Percentiles rank a stretch among this genome's conserved stretches.
Evolutionary conservation across 176 grass and related monocot species (phyloP).

Genomic region (Areca catechu): DNA sequence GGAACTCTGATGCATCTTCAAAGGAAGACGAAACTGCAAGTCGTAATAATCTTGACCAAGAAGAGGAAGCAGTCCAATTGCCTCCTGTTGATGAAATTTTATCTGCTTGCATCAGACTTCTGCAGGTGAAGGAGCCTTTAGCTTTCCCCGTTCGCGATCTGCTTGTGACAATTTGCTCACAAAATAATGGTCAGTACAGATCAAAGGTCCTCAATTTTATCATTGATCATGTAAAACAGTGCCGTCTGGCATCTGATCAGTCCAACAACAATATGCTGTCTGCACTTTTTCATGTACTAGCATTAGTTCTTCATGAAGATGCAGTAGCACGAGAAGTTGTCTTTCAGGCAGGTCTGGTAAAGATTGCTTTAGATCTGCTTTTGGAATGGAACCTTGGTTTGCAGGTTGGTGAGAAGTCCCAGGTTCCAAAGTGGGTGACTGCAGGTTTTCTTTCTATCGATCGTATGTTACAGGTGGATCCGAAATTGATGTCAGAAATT

Average conservation of each 20-base stretch:
- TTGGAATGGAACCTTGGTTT: conserved; percentile 52
- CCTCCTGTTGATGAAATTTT: conserved; percentile 88
- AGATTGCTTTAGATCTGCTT: conserved; percentile 74
- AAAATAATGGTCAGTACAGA: conserved; percentile 87
- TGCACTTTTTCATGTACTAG: conserved; percentile 86
- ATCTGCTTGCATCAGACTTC: conserved; percentile 58
- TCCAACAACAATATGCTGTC: conserved; percentile 46
- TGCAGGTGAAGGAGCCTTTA: conserved; percentile 73
- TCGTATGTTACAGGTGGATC: conserved; percentile 89
- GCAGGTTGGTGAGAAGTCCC: conserved; percentile 28
- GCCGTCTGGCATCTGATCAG: conserved; percentile 28
- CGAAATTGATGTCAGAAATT: conserved; percentile 69
- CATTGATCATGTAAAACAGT: conserved; percentile 82
- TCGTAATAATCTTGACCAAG: conserved; percentile 41
- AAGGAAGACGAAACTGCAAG: conserved; percentile 52
- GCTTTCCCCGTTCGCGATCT: conserved; percentile 90
- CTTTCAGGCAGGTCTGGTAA: conserved; percentile 62
- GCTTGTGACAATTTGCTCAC: conserved; percentile 80
- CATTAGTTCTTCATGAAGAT: conserved; percentile 93
- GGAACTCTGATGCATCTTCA: conserved; percentile 53
- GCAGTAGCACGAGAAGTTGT: conserved; percentile 62
- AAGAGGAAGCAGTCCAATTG: conserved; percentile 75
- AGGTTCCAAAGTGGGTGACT: conserved; percentile 85
- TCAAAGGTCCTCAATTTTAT: conserved; percentile 71
- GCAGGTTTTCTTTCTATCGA: conserved; percentile 93